Percentiles rank a stretch among this genome's conserved stretches.
Conservation (phyloP, 768 basidiomycete species). For the Pisolithus tinctorius region DNA sequence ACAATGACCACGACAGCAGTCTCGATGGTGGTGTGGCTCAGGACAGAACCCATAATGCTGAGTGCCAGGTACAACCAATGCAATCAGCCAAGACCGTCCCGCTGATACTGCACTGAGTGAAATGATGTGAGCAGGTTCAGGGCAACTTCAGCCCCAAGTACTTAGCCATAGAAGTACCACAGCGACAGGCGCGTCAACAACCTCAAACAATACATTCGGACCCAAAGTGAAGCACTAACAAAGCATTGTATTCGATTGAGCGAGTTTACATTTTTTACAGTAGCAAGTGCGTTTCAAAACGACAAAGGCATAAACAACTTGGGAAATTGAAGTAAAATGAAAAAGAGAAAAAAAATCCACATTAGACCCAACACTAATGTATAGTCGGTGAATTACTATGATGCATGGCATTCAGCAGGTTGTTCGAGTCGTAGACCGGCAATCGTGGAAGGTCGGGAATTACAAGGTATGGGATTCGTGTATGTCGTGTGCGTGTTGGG, state of each 20-base stretch:
- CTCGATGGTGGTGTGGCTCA: conserved; percentile 38
- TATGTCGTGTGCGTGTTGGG: neutral
- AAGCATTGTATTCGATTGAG: neutral
- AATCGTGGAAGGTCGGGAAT: neutral
- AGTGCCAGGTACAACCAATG: neutral
- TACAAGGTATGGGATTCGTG: neutral
- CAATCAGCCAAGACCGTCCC: too few relatives aligned
- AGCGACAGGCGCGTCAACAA: conserved; percentile 21
- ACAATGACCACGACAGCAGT: conserved; percentile 31
- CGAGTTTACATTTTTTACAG: conserved; percentile 3
- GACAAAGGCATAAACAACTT: too few relatives aligned
- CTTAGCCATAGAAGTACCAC: neutral
- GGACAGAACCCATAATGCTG: conserved; percentile 37
- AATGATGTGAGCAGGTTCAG: neutral
- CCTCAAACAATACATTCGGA: conserved; percentile 12
- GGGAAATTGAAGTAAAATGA: neutral
- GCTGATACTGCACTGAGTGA: too few relatives aligned
- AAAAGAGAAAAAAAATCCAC: neutral
- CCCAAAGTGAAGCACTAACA: too few relatives aligned
- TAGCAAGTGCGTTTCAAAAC: neutral
- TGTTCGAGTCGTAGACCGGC: neutral
- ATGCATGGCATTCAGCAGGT: conserved; percentile 1
- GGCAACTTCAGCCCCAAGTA: neutral
- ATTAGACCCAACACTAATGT: conserved; percentile 3
- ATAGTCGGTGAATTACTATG: conserved; percentile 1